Conservation (phyloP, 1,139 yeast species). For the Sugiyamaella xylanicola region DNA sequence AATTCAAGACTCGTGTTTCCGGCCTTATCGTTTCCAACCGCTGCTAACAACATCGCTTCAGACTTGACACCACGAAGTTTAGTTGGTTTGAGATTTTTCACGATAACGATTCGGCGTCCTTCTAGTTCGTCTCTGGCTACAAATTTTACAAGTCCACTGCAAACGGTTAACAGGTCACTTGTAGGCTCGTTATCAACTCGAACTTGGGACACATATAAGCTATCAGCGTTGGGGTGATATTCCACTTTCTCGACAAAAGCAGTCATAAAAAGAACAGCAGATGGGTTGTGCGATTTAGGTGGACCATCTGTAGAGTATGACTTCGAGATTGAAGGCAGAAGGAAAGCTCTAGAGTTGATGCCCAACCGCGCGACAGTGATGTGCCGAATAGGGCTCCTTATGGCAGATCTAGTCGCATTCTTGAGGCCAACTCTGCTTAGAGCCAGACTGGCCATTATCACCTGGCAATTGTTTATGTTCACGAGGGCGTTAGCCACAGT, state of each 20-base stretch:
- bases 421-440: neutral
- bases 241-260: conserved; percentile 51
- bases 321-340: too few species aligned
- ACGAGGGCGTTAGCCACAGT: too few species aligned
- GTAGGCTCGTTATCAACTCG: conserved; percentile 34
- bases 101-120: conserved; percentile 53
- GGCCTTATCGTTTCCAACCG: conserved; percentile 31
- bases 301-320: neutral
- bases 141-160: conserved; percentile 60
- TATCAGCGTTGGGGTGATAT: conserved; percentile 56
- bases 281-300: conserved; percentile 10
- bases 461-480: neutral
- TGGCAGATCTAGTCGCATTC: neutral
- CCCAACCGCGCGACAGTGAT: neutral
- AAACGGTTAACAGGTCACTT: conserved; percentile 40
- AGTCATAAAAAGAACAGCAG: conserved; percentile 41
- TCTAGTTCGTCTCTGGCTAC: conserved; percentile 53
- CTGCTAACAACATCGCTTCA: conserved; percentile 63
- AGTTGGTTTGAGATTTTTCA: conserved; percentile 65
- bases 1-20: conserved; percentile 40
- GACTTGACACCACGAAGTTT: conserved; percentile 64
- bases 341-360: too few species aligned
- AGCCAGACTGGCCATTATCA: too few species aligned
- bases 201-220: conserved; percentile 55
- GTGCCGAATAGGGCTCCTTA: neutral